Evolutionary conservation across 225 moss, liverwort and hornwort genomes (phyloP).

Genomic region (Lunularia cruciata): DNA sequence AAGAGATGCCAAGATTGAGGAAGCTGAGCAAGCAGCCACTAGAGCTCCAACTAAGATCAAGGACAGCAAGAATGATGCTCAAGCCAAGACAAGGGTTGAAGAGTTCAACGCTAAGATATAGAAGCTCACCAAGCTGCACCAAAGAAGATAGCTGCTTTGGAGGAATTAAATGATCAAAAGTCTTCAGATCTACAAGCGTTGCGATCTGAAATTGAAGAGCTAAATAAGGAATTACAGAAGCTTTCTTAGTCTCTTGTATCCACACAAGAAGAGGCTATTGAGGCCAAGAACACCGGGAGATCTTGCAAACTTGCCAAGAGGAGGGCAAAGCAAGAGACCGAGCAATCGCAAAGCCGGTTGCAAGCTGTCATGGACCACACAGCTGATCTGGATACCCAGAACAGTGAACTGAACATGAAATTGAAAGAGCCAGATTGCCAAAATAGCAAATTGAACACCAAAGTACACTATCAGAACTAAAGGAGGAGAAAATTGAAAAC

Average conservation of each 20-base stretch:
- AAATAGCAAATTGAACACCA: constrained; percentile 1
- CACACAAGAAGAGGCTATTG: constrained; percentile 6
- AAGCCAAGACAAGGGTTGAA: not conserved
- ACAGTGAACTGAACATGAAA: constrained; percentile 12
- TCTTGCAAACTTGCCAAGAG: not conserved
- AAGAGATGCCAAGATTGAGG: not conserved
- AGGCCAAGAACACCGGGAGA: not conserved
- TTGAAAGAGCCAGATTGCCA: constrained; percentile 2
- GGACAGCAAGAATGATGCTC: constrained; percentile 4
- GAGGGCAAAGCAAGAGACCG: constrained; percentile 7
- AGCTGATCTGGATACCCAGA: not conserved
- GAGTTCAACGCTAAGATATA: not conserved
- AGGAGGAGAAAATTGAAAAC: too few species aligned
- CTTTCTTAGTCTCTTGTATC: constrained; percentile 4
- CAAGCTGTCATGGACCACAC: constrained; percentile 9
- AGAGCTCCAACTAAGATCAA: not conserved
- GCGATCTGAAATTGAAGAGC: not conserved
- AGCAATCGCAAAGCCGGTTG: constrained; percentile 14
- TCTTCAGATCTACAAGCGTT: constrained; percentile 1
- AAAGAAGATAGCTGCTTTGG: constrained; percentile 1
- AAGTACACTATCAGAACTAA: not conserved
- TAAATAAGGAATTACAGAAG: constrained; percentile 21
- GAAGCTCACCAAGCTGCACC: constrained; percentile 3
- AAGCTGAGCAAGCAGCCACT: not conserved
- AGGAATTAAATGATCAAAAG: not conserved